Evolutionary conservation across 257 asterid genomes (phyloP).

Genomic region (Fraxinus cuspidata): DNA sequence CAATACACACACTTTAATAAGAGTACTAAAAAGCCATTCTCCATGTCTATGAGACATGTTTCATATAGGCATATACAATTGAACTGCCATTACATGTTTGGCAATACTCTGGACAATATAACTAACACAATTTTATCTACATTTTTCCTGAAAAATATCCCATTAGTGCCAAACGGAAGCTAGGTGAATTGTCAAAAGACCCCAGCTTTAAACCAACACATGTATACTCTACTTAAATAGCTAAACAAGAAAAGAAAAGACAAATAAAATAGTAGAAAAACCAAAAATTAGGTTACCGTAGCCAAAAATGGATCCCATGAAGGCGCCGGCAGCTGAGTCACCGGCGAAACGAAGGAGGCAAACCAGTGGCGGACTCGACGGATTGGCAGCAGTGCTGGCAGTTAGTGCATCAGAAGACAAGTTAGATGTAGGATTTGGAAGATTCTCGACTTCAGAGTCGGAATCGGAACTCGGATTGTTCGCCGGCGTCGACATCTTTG

Average conservation of each 20-base stretch:
- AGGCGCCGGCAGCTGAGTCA: constrained; percentile 74
- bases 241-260: background rate
- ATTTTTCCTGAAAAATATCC: background rate
- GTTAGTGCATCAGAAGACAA: constrained; percentile 40
- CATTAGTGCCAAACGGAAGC: background rate
- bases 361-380: constrained; percentile 63
- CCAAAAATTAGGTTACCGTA: constrained; percentile 42
- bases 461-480: constrained; percentile 49
- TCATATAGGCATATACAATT: too few relatives aligned
- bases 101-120: too few relatives aligned
- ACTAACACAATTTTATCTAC: background rate
- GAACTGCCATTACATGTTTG: too few relatives aligned
- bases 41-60: too few relatives aligned
- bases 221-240: background rate
- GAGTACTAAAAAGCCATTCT: too few relatives aligned
- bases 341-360: constrained; percentile 74
- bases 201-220: background rate
- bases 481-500: constrained; percentile 57
- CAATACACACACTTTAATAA: too few relatives aligned
- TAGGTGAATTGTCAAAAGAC: background rate
- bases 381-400: constrained; percentile 32
- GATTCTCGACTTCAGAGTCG: constrained; percentile 51
- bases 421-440: constrained; percentile 31
- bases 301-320: constrained; percentile 85
- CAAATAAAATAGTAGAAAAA: background rate